Conservation (phyloP, 2,329 filamentous ascomycete species). For the Dactylellina leptospora region DNA sequence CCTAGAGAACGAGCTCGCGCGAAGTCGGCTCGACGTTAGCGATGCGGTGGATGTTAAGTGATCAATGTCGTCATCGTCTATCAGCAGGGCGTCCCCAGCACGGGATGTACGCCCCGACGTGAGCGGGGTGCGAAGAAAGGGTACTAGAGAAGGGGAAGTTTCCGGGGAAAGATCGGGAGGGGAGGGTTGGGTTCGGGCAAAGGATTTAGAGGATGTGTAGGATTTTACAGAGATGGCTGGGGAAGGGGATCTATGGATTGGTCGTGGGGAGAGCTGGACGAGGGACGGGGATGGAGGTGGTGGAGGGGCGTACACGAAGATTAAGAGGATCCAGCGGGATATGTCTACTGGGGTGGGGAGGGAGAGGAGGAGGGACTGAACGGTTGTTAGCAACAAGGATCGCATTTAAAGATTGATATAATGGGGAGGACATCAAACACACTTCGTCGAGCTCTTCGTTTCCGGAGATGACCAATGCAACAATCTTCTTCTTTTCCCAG, state of each 20-base stretch:
- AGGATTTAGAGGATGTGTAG: constrained; percentile 49
- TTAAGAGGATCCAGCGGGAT: constrained; percentile 52
- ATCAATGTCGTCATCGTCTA: constrained; percentile 33
- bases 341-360: constrained; percentile 52
- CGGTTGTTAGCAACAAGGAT: constrained; percentile 17
- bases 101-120: constrained; percentile 49
- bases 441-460: constrained; percentile 52
- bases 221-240: constrained; percentile 43
- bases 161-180: constrained; percentile 48
- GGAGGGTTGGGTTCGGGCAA: constrained; percentile 49
- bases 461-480: constrained; percentile 42
- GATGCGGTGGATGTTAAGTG: constrained; percentile 37
- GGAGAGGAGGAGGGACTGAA: constrained; percentile 50
- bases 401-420: neutral
- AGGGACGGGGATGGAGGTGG: constrained; percentile 52
- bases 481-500: constrained; percentile 50
- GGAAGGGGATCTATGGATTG: constrained; percentile 49
- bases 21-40: constrained; percentile 50
- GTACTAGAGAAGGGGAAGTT: constrained; percentile 46
- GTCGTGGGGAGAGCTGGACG: constrained; percentile 50
- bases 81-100: constrained; percentile 19
- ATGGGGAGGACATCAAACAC: neutral
- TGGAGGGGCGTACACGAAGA: constrained; percentile 54
- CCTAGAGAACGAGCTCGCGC: constrained; percentile 47
- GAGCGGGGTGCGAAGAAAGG: constrained; percentile 32